Evolutionary conservation across 306 rosid genomes (phyloP).

Genomic region (Lagenaria siceraria): DNA sequence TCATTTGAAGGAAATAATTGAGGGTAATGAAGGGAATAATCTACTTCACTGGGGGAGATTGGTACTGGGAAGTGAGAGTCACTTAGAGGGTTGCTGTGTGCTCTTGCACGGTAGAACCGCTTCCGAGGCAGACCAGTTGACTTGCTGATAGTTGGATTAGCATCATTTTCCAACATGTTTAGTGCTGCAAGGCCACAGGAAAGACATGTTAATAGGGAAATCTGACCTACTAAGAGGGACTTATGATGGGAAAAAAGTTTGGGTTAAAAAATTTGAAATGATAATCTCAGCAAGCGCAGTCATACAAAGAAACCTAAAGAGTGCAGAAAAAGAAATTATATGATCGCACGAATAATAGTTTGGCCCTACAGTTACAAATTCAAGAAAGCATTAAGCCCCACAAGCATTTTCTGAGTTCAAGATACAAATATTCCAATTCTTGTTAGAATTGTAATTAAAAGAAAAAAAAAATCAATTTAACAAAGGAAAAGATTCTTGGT

Average conservation of each 20-base stretch:
- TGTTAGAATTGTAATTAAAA: neutral
- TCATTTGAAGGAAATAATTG: conserved; percentile 39
- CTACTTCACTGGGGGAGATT: conserved; percentile 55
- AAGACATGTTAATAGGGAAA: neutral
- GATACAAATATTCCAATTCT: neutral
- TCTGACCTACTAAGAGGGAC: neutral
- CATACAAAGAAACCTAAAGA: neutral
- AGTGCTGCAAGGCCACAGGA: conserved; percentile 4
- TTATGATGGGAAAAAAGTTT: neutral
- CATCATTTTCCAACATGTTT: conserved; percentile 44
- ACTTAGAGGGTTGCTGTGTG: conserved; percentile 93
- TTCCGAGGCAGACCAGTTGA: conserved; percentile 88
- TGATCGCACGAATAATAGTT: neutral
- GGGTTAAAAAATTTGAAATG: neutral
- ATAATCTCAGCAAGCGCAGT: neutral
- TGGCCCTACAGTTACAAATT: neutral
- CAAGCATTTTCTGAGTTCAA: neutral
- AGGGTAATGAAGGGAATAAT: conserved; percentile 69
- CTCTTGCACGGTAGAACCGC: conserved; percentile 96
- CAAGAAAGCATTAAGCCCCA: neutral
- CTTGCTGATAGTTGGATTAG: conserved; percentile 53
- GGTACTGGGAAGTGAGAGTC: conserved; percentile 95
- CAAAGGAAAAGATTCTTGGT: neutral
- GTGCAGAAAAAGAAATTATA: neutral
- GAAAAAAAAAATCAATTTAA: neutral